A percentile compares a stretch with the other conserved stretches of the same genome.
Conservation (phyloP, 2,329 filamentous ascomycete genomes). For the Helicocarpus griseus region DNA sequence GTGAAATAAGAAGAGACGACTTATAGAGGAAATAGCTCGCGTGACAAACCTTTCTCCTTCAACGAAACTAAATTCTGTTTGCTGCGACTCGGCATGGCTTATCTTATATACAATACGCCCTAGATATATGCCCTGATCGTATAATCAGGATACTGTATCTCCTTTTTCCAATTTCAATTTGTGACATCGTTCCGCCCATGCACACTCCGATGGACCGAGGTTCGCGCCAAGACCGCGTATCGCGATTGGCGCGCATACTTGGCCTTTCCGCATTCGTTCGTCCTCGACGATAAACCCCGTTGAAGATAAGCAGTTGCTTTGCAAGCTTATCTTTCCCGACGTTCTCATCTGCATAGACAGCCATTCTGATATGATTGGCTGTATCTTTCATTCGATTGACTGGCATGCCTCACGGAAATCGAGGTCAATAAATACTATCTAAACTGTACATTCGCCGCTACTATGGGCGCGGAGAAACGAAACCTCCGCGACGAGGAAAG, state of each 20-base stretch:
- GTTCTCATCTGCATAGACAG: neutral
- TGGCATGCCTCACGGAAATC: neutral
- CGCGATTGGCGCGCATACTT: neutral
- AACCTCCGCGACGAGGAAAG: conserved; percentile 9
- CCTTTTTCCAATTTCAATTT: neutral
- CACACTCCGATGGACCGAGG: neutral
- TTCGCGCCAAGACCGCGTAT: neutral
- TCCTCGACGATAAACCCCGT: neutral
- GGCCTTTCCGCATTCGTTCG: neutral
- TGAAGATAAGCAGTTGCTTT: too few species aligned
- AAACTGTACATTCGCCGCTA: neutral
- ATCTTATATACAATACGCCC: neutral
- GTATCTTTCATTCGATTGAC: neutral
- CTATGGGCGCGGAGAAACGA: conserved; percentile 9
- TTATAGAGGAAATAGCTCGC: neutral
- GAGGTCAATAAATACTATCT: neutral
- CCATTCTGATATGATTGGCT: neutral
- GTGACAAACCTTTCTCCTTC: too few species aligned
- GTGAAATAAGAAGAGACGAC: neutral
- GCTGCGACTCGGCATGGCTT: neutral
- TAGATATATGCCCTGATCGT: too few species aligned
- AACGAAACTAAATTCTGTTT: neutral
- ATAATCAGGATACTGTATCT: neutral
- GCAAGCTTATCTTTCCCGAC: too few species aligned
- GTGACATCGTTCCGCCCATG: neutral